These are phyloP conservation scores for Chrysoporthe puriensis DNA, from an alignment of 2,329 filamentous ascomycete species.

Conservation along the genomic window DNA sequence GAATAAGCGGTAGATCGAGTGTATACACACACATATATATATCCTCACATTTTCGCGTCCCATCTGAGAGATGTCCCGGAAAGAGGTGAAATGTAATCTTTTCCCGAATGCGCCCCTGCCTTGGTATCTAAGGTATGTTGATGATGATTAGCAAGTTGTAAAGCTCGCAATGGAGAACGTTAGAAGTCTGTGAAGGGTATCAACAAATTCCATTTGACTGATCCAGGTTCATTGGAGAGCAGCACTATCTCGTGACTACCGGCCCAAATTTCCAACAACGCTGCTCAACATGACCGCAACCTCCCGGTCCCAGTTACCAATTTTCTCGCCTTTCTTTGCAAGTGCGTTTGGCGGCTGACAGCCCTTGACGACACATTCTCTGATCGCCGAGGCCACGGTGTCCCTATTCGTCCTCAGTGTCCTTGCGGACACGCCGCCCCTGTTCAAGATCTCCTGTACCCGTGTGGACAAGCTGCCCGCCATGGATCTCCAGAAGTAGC, in stretches of 20 bases:
- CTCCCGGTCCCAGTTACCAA: constrained; percentile 79
- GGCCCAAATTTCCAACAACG: constrained; percentile 64
- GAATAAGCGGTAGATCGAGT: too few species aligned
- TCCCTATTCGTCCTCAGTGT: constrained; percentile 78
- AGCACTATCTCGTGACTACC: constrained; percentile 34
- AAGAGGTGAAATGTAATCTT: too few species aligned
- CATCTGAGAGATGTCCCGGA: too few species aligned
- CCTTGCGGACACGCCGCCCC: constrained; percentile 82
- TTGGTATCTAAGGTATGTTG: too few species aligned
- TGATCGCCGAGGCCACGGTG: constrained; percentile 74
- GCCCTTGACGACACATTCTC: constrained; percentile 81
- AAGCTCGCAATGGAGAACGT: neutral
- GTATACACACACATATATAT: too few species aligned
- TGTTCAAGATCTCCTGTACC: constrained; percentile 81
- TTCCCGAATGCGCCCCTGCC: too few species aligned
- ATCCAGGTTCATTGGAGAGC: neutral
- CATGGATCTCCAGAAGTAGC: constrained; percentile 91
- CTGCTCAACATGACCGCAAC: constrained; percentile 93
- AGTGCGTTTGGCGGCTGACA: constrained; percentile 67
- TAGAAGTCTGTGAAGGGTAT: neutral
- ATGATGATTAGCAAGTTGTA: neutral
- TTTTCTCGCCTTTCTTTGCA: constrained; percentile 47
- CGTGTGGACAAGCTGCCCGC: constrained; percentile 75
- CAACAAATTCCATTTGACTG: neutral
- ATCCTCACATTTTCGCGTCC: too few species aligned